Base-by-base conservation (phyloP, 805 yeast genomes). In the Candida sanyiensis region DNA sequence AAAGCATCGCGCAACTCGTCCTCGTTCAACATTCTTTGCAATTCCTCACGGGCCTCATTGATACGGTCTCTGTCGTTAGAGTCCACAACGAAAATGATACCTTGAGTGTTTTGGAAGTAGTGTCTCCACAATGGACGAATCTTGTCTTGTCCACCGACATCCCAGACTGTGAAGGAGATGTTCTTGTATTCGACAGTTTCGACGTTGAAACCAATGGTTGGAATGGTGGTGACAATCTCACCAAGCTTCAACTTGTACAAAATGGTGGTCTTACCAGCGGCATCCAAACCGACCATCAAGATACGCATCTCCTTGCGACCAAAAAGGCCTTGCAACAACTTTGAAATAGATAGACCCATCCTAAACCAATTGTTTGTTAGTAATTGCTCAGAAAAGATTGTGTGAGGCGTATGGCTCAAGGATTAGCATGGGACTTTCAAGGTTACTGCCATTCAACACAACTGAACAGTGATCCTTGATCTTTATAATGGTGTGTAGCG, bases 91-190 rank as follows among this genome's bases (percentile, higher is more conserved):
- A 89, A 90, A 65, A 90, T 89, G 63, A 90, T 86, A 73, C 97
- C 97, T 70, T 90, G 97, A 46, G 97, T 88, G 77, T 90, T 90
- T 72, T 90, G 96, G 85, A 80, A 90, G 68, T 90, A 90, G 70
- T 90, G 95, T 79, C 97, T 84, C 97, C 97, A 90, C 67, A 90
- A 74, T 44, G 97, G 96, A 73, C 97, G 85, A 62, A 90, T 90
- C 72, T 89, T 89, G 69, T 88, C 96, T 75, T 90, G 97, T 78
- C 97, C 97, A 83, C 97, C 97, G 56, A 89, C 96, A 78, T 90
- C 97, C 97, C 97, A 88, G 50, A 88, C 96, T 45, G 96, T 87
- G 72, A 88, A 88, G 31, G 95, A 83, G 67, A 88, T 86, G 80
- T 88, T 88, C 73, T 88, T 88, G 76, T 88, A 87, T 73, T 88